phyloP scores from a whole-genome alignment of 345 rosid genomes.

The Murraya paniculata region DNA sequence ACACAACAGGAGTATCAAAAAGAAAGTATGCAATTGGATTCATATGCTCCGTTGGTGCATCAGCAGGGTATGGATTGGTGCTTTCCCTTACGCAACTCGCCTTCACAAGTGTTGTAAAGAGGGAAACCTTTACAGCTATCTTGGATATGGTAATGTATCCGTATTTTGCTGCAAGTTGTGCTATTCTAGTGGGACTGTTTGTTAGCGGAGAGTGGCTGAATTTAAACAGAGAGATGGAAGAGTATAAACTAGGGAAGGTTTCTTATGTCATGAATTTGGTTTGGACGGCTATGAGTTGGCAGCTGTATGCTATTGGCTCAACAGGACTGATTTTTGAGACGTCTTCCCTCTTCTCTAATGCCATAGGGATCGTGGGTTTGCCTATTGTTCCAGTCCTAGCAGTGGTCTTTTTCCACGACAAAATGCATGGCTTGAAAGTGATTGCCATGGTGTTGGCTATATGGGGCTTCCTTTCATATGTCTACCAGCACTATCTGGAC shows the following conservation, averaged over 20 bases:
- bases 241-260: constrained; percentile 38
- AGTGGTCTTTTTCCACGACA: constrained; percentile 57
- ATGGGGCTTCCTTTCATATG: constrained; percentile 60
- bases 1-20: constrained; percentile 12
- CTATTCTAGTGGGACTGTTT: constrained; percentile 43
- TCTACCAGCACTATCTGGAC: constrained; percentile 39
- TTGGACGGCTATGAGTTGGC: constrained; percentile 38
- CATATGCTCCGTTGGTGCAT: constrained; percentile 42
- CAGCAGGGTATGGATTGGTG: constrained; percentile 35
- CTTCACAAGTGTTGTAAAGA: constrained; percentile 37
- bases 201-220: constrained; percentile 49
- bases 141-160: constrained; percentile 33
- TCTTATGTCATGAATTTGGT: constrained; percentile 39
- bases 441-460: constrained; percentile 58
- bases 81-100: constrained; percentile 27
- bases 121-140: constrained; percentile 29
- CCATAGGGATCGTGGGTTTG: constrained; percentile 36
- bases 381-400: constrained; percentile 64
- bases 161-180: constrained; percentile 30
- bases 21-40: constrained; percentile 36
- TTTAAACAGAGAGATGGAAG: constrained; percentile 41
- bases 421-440: constrained; percentile 66
- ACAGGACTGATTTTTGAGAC: constrained; percentile 54
- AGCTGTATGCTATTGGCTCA: constrained; percentile 33
- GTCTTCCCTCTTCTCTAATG: constrained; percentile 59